Evolutionary conservation across 2,329 filamentous ascomycete genomes (phyloP), one percentile per base, ranked within the genome.

Genomic region (Biscogniauxia mediterranea): DNA sequence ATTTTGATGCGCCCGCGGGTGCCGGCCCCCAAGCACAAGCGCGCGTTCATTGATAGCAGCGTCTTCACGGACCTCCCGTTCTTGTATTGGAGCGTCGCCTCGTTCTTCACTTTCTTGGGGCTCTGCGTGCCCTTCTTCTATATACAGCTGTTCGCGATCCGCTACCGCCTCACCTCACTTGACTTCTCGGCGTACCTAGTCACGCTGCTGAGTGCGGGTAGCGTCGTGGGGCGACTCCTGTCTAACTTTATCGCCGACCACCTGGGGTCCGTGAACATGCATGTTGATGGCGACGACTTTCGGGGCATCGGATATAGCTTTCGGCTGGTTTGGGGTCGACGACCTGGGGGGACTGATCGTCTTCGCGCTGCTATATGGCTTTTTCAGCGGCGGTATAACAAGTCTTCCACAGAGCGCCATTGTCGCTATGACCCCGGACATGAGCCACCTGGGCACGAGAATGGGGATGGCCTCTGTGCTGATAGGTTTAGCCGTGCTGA

Each of bases 401-500:
- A 69, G 69, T 52, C 64, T 77, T 55, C 70, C 73, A 21, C 72
- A 71, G 2, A 70, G 70, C 13, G 70, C 72, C 1, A 68, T 76
- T 19, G 64, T 66, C 5, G 23, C 54, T 2, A 60, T 68, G 11
- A 64, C 61, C 17, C 66, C 70, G 4, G 65, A 70, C 38, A 17
- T 71, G 38, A 50, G 54, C 15, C 65, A 66, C 1, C 62, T 78
- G 1, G 79, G 79, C 3, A 76, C 76, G 1, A 65, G 79, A 49
- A 75, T 81, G 67, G 80, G 80, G 4, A 79, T 81, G 75, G 67
- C 62, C 3, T 78, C 78, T 20, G 58, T 71, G 9, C 46, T 71
- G 9, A 60, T 68, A 5, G 76, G 77, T 76, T 69, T 86, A 73
- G 21, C 85, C 76, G 62, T 86, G 75, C 68, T 88, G 77, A 64